Conservation (phyloP, 331 rosid genomes). For the Quercus phellos region DNA sequence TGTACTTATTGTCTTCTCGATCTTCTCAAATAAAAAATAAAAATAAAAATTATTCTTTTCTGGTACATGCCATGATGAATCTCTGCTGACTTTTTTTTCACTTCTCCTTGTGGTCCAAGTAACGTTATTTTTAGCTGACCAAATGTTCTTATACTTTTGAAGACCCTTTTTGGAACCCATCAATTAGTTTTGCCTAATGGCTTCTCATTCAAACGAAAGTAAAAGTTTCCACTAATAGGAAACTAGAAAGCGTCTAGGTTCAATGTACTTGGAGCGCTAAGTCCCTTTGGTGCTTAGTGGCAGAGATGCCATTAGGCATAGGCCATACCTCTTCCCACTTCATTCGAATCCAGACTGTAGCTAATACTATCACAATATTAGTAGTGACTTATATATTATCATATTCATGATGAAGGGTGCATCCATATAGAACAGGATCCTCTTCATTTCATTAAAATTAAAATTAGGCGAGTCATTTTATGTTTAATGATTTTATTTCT, state of each 20-base stretch:
- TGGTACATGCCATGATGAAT: too few species aligned
- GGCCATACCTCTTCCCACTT: neutral
- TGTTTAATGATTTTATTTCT: too few species aligned
- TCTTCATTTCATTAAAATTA: too few species aligned
- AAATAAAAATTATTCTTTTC: too few species aligned
- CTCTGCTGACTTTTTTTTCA: too few species aligned
- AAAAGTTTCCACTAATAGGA: neutral
- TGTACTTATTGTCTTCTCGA: too few species aligned
- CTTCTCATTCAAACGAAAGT: neutral
- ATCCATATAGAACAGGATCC: too few species aligned
- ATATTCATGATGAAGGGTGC: too few species aligned
- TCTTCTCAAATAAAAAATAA: too few species aligned
- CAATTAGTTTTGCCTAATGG: neutral
- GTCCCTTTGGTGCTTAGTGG: neutral
- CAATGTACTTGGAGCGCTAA: conserved; percentile 27
- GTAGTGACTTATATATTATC: neutral
- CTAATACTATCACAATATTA: neutral
- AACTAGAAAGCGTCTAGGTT: conserved; percentile 24
- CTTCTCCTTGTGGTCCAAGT: too few species aligned
- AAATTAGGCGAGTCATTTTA: too few species aligned
- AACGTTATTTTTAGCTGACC: neutral
- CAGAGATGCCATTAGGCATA: neutral
- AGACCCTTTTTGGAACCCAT: neutral
- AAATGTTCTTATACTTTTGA: neutral
- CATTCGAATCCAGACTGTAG: neutral